phyloP scores from a whole-genome alignment of 2,329 filamentous ascomycete species.

The Huntiella savannae region DNA sequence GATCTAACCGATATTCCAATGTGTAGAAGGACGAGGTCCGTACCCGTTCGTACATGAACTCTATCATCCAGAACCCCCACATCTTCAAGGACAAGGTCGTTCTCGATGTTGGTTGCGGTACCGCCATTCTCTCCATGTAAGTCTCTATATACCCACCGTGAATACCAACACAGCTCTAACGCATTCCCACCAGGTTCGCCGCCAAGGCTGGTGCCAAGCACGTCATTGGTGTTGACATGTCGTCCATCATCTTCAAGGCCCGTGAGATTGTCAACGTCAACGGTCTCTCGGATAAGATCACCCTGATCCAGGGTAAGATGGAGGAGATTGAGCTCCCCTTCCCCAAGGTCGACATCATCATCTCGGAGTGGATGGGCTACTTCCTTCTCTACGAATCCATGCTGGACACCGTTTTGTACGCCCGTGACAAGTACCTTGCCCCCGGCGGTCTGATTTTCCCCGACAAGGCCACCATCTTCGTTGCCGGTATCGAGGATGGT shows the following conservation, averaged over 20 bases:
- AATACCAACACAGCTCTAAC: constrained; percentile 10
- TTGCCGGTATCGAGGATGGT: constrained; percentile 93
- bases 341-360: constrained; percentile 96
- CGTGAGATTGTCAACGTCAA: constrained; percentile 85
- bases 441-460: constrained; percentile 91
- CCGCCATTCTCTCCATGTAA: constrained; percentile 95
- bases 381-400: constrained; percentile 98
- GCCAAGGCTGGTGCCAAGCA: constrained; percentile 93
- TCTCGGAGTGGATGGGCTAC: constrained; percentile 99
- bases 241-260: constrained; percentile 97
- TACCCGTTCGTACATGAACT: constrained; percentile 88
- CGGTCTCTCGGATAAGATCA: constrained; percentile 89
- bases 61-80: constrained; percentile 93
- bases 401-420: constrained; percentile 95
- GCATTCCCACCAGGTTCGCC: constrained; percentile 53
- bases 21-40: constrained; percentile 91
- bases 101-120: constrained; percentile 93
- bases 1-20: constrained; percentile 14
- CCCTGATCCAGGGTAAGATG: constrained; percentile 97
- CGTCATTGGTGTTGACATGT: constrained; percentile 98
- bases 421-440: constrained; percentile 75
- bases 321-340: constrained; percentile 89
- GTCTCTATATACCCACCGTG: constrained; percentile 16
- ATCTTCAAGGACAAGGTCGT: constrained; percentile 71
- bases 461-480: constrained; percentile 94